Conservation (phyloP, 148 eudicot genomes). For the Salicornia ramosissima region DNA sequence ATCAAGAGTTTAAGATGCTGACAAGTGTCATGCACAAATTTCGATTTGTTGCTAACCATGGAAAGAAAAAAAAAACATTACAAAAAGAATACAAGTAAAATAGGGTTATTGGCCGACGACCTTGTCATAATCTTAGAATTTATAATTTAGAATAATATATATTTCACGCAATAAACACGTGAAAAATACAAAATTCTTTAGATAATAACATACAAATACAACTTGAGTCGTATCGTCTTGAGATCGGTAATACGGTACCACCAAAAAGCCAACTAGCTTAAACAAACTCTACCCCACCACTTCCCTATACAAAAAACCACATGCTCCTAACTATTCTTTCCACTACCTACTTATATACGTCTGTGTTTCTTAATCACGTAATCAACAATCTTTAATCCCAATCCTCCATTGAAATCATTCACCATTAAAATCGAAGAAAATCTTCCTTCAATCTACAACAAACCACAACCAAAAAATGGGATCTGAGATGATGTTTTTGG, state of each 20-base stretch:
- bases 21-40: too few species aligned
- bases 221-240: not conserved
- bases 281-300: not conserved
- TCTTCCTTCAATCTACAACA: too few species aligned
- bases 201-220: not conserved
- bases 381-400: not conserved
- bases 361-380: not conserved
- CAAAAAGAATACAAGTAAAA: too few species aligned
- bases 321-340: too few species aligned
- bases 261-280: not conserved
- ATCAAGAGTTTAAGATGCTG: too few species aligned
- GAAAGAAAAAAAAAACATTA: too few species aligned
- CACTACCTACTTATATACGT: too few species aligned
- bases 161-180: conserved; percentile 14
- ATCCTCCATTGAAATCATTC: too few species aligned
- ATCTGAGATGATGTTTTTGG: conserved; percentile 4
- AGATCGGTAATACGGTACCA: not conserved
- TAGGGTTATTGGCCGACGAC: not conserved
- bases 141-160: not conserved
- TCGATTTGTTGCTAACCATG: too few species aligned
- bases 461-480: not conserved
- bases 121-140: not conserved
- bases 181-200: not conserved
- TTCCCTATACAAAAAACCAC: too few species aligned
- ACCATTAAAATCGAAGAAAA: not conserved